phyloP scores from a whole-genome alignment of 345 rosid genomes.

The Ailanthus altissimus region DNA sequence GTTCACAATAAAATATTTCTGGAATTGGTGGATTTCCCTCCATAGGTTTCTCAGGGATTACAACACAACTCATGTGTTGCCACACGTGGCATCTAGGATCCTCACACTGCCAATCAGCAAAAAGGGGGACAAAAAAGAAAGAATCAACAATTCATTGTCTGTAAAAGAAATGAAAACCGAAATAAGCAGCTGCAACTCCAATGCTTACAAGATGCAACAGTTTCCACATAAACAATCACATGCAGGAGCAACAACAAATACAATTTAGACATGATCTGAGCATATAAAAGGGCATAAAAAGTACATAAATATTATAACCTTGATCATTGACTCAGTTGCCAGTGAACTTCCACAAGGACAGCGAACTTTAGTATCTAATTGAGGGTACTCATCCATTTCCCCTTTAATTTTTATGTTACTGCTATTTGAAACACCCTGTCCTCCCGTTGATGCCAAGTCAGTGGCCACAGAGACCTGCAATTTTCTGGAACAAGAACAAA shows the following conservation, averaged over 20 bases:
- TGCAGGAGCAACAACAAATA: neutral
- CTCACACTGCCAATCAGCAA: slow-evolving; percentile 64
- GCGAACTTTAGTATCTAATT: slow-evolving; percentile 64
- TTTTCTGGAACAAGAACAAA: slow-evolving; percentile 55
- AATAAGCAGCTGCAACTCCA: neutral
- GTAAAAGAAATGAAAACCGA: neutral
- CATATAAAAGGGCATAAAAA: slow-evolving; percentile 1
- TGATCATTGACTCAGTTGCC: slow-evolving; percentile 73
- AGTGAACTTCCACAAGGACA: slow-evolving; percentile 88
- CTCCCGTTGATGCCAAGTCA: slow-evolving; percentile 86
- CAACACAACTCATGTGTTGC: slow-evolving; percentile 85
- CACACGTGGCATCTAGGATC: slow-evolving; percentile 70
- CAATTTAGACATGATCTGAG: neutral
- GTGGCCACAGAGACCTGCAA: slow-evolving; percentile 89
- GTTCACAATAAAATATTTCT: slow-evolving; percentile 78
- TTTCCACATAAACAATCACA: neutral
- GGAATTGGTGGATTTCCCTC: slow-evolving; percentile 68
- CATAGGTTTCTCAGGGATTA: slow-evolving; percentile 70
- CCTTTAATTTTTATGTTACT: slow-evolving; percentile 64
- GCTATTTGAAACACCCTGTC: slow-evolving; percentile 63
- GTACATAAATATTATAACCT: slow-evolving; percentile 40
- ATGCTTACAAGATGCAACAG: neutral
- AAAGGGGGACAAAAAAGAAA: neutral
- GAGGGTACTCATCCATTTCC: slow-evolving; percentile 58
- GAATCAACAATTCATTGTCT: slow-evolving; percentile 13